These are phyloP conservation scores for Stylonectria norvegica DNA, from an alignment of 2,329 filamentous ascomycete species.

Conservation along the genomic window DNA sequence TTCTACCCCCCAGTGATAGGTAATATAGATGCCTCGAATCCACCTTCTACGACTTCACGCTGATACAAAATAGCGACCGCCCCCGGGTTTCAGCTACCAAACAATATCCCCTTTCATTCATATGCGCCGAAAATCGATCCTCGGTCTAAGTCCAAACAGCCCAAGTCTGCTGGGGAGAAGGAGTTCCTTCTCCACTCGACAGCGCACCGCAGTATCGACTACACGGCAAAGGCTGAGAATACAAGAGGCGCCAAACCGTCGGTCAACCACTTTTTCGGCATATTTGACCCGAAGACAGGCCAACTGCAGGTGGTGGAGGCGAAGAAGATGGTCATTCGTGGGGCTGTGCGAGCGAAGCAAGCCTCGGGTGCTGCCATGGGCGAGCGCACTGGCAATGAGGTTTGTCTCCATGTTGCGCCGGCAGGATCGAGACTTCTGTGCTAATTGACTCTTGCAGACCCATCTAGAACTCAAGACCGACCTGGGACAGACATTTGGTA, in stretches of 20 bases:
- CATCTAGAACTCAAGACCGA: conserved; percentile 62
- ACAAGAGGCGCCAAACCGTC: conserved; percentile 32
- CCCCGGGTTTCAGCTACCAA: conserved; percentile 36
- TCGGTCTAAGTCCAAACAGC: conserved; percentile 35
- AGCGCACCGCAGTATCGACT: conserved; percentile 56
- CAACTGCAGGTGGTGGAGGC: conserved; percentile 60
- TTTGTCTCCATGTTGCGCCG: conserved; percentile 18
- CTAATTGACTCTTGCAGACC: conserved; percentile 44
- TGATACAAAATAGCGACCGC: conserved; percentile 30
- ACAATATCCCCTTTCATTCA: conserved; percentile 43
- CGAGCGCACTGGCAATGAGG: conserved; percentile 29
- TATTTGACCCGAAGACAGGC: conserved; percentile 60
- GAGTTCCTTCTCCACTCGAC: conserved; percentile 58
- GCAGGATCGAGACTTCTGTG: neutral
- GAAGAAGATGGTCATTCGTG: conserved; percentile 61
- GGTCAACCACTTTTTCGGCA: conserved; percentile 61
- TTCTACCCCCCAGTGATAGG: conserved; percentile 53
- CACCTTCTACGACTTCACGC: conserved; percentile 17
- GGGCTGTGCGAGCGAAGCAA: conserved; percentile 54
- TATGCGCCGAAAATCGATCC: conserved; percentile 42
- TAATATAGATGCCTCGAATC: conserved; percentile 29
- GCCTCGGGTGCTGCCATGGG: conserved; percentile 46
- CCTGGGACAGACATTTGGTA: conserved; percentile 76
- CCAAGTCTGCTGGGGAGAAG: conserved; percentile 38
- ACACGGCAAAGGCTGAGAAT: conserved; percentile 52